Conservation (phyloP, 2,329 filamentous ascomycete genomes). For the Penicillium psychrosexuale region DNA sequence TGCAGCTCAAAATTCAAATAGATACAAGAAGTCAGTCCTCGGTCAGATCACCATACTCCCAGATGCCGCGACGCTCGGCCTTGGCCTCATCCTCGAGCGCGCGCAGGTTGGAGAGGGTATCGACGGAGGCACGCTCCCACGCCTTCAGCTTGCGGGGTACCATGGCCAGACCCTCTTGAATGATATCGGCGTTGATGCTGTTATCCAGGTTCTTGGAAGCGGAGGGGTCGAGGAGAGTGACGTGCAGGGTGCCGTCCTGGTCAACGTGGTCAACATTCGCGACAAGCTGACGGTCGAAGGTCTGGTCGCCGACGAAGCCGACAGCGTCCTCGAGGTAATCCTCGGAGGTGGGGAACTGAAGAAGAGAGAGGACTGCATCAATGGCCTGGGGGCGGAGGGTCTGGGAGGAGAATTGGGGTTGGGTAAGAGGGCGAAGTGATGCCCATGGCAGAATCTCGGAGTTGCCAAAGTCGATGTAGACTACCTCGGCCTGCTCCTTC, state of each 20-base stretch:
- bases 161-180: constrained; percentile 81
- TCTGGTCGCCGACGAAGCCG: constrained; percentile 69
- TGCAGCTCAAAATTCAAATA: constrained; percentile 8
- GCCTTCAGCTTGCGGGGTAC: constrained; percentile 86
- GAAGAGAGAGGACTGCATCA: constrained; percentile 81
- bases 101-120: constrained; percentile 68
- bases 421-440: constrained; percentile 73
- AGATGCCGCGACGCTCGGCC: constrained; percentile 77
- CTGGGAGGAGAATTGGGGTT: constrained; percentile 72
- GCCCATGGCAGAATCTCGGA: constrained; percentile 84
- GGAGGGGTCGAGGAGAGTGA: constrained; percentile 82
- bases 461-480: constrained; percentile 97
- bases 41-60: constrained; percentile 97
- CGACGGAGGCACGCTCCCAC: constrained; percentile 77
- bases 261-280: constrained; percentile 85
- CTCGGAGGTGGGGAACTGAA: constrained; percentile 77
- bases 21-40: constrained; percentile 61
- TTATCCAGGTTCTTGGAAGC: constrained; percentile 62
- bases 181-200: constrained; percentile 85
- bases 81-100: constrained; percentile 76
- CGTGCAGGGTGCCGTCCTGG: constrained; percentile 76
- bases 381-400: constrained; percentile 83
- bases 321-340: constrained; percentile 84
- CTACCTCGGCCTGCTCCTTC: constrained; percentile 80
- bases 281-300: constrained; percentile 73